Evolutionary conservation across 495 filamentous ascomycete genomes (phyloP).

Genomic region (Aspergillus homomorphus): DNA sequence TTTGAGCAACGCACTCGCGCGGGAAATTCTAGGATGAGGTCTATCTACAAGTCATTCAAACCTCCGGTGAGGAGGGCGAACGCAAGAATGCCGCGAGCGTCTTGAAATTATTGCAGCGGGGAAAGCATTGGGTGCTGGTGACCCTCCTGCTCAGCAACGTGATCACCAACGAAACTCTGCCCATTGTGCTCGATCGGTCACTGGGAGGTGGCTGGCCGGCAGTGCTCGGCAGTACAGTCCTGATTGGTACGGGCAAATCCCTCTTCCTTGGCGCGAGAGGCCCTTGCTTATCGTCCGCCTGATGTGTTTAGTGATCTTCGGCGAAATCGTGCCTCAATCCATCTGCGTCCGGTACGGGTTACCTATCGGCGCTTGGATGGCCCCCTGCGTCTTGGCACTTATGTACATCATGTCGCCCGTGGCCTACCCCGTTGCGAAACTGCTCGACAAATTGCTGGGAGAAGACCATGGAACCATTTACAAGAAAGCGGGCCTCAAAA

Average conservation of each 20-base stretch:
- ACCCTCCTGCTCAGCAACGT: slow-evolving; percentile 93
- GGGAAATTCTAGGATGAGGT: slow-evolving; percentile 71
- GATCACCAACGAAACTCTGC: slow-evolving; percentile 96
- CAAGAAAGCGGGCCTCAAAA: slow-evolving; percentile 91
- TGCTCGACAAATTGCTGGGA: slow-evolving; percentile 82
- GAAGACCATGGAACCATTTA: slow-evolving; percentile 93
- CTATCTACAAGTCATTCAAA: slow-evolving; percentile 89
- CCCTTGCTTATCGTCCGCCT: background rate
- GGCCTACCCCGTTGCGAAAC: slow-evolving; percentile 85
- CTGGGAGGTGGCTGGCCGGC: slow-evolving; percentile 94
- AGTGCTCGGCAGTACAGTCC: slow-evolving; percentile 82
- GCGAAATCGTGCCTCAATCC: slow-evolving; percentile 92
- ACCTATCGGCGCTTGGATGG: slow-evolving; percentile 93
- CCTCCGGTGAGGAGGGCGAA: slow-evolving; percentile 77
- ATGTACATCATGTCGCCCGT: slow-evolving; percentile 90
- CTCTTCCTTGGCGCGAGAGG: background rate
- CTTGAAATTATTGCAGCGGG: slow-evolving; percentile 72
- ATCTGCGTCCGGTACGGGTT: slow-evolving; percentile 95
- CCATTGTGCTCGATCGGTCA: slow-evolving; percentile 89
- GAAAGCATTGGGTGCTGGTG: slow-evolving; percentile 99
- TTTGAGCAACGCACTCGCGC: background rate
- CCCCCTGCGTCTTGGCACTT: slow-evolving; percentile 77
- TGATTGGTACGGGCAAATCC: slow-evolving; percentile 68
- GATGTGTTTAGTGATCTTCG: slow-evolving; percentile 79
- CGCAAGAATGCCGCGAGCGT: slow-evolving; percentile 80